These are phyloP conservation scores for Pistacia atlantica DNA, from an alignment of 345 rosid genomes.

Conservation along the genomic window DNA sequence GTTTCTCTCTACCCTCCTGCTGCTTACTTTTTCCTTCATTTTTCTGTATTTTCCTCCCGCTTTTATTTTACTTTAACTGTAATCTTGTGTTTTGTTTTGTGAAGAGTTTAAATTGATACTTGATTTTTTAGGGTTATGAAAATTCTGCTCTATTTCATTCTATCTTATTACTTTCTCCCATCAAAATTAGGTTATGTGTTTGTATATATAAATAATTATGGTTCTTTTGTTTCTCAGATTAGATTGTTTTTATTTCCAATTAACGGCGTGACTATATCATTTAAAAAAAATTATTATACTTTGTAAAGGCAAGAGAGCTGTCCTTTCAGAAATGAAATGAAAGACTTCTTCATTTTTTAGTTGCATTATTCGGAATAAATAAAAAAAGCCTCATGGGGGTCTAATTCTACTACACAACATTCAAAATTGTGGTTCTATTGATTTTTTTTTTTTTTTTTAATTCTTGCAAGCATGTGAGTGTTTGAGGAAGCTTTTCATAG, in stretches of 20 bases:
- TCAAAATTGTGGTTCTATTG: background rate
- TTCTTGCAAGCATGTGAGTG: background rate
- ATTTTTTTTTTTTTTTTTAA: background rate
- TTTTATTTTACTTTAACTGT: background rate
- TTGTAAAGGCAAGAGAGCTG: background rate
- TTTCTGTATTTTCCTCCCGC: background rate
- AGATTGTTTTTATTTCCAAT: background rate
- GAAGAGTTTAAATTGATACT: no score
- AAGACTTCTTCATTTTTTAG: background rate
- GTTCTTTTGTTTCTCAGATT: background rate
- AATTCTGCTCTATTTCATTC: background rate
- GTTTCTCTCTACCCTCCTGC: background rate
- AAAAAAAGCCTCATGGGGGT: background rate
- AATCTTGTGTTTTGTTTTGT: background rate
- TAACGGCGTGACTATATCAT: background rate
- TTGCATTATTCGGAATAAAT: background rate
- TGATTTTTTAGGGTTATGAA: no score
- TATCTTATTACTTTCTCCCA: background rate
- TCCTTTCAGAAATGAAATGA: background rate
- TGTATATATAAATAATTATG: background rate
- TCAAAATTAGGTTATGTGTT: background rate
- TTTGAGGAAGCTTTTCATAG: background rate
- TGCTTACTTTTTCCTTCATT: background rate
- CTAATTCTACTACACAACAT: background rate
- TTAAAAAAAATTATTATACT: background rate